phyloP scores from a whole-genome alignment of 192 early-diverging fungal species.

The Dimargaris cristalligena region DNA sequence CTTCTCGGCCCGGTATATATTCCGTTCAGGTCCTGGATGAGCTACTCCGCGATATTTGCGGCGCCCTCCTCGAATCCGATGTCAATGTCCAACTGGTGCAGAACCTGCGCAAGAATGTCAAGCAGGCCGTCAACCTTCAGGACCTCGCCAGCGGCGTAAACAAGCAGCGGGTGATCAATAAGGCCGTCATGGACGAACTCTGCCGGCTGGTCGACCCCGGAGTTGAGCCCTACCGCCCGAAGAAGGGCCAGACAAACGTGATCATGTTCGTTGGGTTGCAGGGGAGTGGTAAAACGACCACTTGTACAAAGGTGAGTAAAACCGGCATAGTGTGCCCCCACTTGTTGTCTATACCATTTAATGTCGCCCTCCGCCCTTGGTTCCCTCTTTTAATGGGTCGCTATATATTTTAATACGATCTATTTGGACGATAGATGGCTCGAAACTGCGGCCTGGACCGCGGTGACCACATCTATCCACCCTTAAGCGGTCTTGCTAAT shows the following conservation, averaged over 20 bases:
- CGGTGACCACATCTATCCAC: too few relatives aligned
- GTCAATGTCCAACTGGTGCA: constrained; percentile 80
- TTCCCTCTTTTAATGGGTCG: background rate
- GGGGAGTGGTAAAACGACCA: constrained; percentile 89
- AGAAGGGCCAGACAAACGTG: constrained; percentile 66
- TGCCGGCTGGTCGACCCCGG: constrained; percentile 72
- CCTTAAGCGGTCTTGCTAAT: too few relatives aligned
- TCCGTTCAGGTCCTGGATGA: constrained; percentile 44
- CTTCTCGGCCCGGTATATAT: background rate
- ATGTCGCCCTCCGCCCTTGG: background rate
- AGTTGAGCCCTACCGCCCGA: constrained; percentile 69
- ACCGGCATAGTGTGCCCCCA: constrained; percentile 13
- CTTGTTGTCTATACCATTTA: background rate
- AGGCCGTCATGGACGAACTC: constrained; percentile 83
- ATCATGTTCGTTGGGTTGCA: constrained; percentile 98
- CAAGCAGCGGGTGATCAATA: constrained; percentile 75
- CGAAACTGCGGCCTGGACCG: too few relatives aligned
- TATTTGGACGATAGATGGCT: too few relatives aligned
- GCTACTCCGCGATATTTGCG: constrained; percentile 69
- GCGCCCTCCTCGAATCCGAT: constrained; percentile 77
- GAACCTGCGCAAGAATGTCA: constrained; percentile 71
- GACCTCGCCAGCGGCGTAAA: constrained; percentile 65
- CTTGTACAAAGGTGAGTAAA: constrained; percentile 64
- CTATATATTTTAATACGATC: too few relatives aligned
- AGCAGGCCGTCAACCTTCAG: constrained; percentile 62